Conservation (phyloP, 768 basidiomycete genomes). For the Pulveroboletus sp. region DNA sequence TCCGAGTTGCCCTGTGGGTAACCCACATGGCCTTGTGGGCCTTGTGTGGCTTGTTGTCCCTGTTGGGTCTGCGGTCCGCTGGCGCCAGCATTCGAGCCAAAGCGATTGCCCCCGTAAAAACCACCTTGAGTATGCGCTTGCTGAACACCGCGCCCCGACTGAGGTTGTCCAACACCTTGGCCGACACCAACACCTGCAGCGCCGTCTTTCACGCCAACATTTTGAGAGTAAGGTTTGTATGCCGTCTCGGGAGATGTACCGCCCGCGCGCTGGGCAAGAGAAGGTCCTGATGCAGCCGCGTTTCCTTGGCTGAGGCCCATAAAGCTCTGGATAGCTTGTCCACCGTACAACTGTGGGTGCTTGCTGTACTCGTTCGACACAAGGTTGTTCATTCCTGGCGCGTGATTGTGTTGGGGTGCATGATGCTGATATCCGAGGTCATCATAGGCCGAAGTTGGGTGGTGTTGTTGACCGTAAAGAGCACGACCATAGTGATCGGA, state of each 20-base stretch:
- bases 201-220: slow-evolving; percentile 55
- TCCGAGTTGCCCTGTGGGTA: slow-evolving; percentile 56
- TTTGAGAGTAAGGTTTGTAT: slow-evolving; percentile 67
- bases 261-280: slow-evolving; percentile 38
- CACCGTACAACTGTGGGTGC: slow-evolving; percentile 42
- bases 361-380: slow-evolving; percentile 42
- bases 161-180: slow-evolving; percentile 31
- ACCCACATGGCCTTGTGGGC: slow-evolving; percentile 40
- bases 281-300: slow-evolving; percentile 42
- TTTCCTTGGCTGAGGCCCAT: slow-evolving; percentile 55
- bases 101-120: slow-evolving; percentile 44
- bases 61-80: slow-evolving; percentile 48
- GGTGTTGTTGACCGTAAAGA: slow-evolving; percentile 57
- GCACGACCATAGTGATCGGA: slow-evolving; percentile 60
- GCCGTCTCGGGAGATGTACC: slow-evolving; percentile 65
- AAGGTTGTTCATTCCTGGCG: slow-evolving; percentile 37
- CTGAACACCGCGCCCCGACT: slow-evolving; percentile 42
- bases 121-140: slow-evolving; percentile 40
- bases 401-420: slow-evolving; percentile 53
- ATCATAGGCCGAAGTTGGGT: slow-evolving; percentile 42
- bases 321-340: slow-evolving; percentile 64
- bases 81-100: slow-evolving; percentile 39
- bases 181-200: slow-evolving; percentile 41
- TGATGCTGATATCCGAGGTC: slow-evolving; percentile 53
- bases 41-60: slow-evolving; percentile 32